phyloP scores from a whole-genome alignment of 768 basidiomycete species.

The Phallus indusiatus region DNA sequence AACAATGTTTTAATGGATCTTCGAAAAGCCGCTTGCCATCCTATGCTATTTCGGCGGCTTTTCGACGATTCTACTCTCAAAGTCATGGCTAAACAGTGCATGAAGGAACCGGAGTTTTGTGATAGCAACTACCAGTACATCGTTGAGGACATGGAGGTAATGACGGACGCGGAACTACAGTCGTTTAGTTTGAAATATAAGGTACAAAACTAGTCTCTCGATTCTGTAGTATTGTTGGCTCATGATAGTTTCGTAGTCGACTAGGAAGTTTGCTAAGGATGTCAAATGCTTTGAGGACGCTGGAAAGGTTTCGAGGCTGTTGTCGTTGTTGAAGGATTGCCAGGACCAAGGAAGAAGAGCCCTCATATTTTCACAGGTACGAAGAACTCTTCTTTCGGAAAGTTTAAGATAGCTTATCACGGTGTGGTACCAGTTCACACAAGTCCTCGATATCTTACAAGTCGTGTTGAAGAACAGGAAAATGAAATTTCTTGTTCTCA shows the following conservation, averaged over 20 bases:
- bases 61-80: slow-evolving; percentile 73
- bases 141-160: slow-evolving; percentile 95
- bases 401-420: not conserved
- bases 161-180: slow-evolving; percentile 96
- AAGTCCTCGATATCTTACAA: slow-evolving; percentile 90
- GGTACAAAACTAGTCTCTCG: slow-evolving; percentile 32
- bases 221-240: not conserved
- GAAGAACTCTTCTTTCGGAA: slow-evolving; percentile 13
- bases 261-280: slow-evolving; percentile 63
- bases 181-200: slow-evolving; percentile 79
- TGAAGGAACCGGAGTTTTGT: slow-evolving; percentile 90
- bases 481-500: slow-evolving; percentile 74
- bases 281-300: slow-evolving; percentile 74
- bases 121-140: slow-evolving; percentile 77
- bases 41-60: slow-evolving; percentile 84
- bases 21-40: slow-evolving; percentile 92
- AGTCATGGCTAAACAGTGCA: slow-evolving; percentile 66
- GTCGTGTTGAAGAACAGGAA: slow-evolving; percentile 62
- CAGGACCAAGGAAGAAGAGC: slow-evolving; percentile 63
- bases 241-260: slow-evolving; percentile 36
- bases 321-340: slow-evolving; percentile 64
- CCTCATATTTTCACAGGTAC: slow-evolving; percentile 89
- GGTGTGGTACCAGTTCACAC: slow-evolving; percentile 62
- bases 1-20: slow-evolving; percentile 97
- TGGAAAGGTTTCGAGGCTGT: slow-evolving; percentile 74